These are phyloP conservation scores for Hypoxylon sp. DNA, from an alignment of 2,329 filamentous ascomycete species.

Conservation along the genomic window DNA sequence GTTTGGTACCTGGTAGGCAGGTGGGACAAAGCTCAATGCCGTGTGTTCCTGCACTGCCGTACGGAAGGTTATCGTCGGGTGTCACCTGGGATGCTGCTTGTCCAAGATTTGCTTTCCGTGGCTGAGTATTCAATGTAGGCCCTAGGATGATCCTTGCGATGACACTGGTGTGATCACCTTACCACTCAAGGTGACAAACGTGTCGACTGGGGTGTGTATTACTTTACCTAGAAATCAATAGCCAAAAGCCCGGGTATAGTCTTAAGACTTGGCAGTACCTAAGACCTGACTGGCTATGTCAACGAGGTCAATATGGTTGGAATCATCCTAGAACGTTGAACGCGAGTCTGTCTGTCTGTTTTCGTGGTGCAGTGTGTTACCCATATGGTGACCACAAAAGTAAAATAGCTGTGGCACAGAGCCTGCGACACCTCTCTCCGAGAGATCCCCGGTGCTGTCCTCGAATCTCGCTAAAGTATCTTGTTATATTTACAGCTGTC, in stretches of 20 bases:
- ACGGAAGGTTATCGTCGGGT: slow-evolving; percentile 6
- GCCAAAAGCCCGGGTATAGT: no score
- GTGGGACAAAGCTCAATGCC: slow-evolving; percentile 6
- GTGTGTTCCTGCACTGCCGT: slow-evolving; percentile 4
- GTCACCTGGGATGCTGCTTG: slow-evolving; percentile 1
- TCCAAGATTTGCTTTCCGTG: no score
- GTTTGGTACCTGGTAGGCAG: neutral
- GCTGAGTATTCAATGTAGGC: no score
- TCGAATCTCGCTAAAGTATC: slow-evolving; percentile 1
- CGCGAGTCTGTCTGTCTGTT: no score
- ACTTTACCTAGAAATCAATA: no score
- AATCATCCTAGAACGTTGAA: no score
- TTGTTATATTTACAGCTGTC: neutral
- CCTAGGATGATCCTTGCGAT: neutral
- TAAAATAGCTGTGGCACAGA: neutral
- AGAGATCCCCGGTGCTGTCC: neutral
- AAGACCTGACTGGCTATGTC: no score
- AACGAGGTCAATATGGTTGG: no score
- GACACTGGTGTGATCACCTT: neutral
- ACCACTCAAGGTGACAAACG: neutral
- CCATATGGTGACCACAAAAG: neutral
- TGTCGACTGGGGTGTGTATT: no score
- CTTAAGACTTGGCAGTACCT: no score
- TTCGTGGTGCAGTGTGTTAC: neutral
- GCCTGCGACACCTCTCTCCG: neutral